A percentile compares a stretch with the other conserved stretches of the same genome.
phyloP scores from a whole-genome alignment of 2,329 filamentous ascomycete species.

The Penicillium hesseltinei region DNA sequence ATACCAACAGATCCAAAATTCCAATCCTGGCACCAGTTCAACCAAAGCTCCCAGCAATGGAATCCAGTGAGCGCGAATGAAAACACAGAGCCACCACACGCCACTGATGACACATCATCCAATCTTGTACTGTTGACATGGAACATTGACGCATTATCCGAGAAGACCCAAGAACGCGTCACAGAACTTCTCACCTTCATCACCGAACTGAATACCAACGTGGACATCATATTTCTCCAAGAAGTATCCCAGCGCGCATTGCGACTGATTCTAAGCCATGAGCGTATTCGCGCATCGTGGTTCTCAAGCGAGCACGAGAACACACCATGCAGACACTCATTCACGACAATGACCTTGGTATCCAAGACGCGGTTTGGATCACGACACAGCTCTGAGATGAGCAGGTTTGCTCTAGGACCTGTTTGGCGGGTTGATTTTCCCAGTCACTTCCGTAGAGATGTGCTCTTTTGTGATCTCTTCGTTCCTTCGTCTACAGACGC shows the following conservation, averaged over 20 bases:
- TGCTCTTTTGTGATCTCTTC: slow-evolving; percentile 15
- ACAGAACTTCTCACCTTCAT: slow-evolving; percentile 10
- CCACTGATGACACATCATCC: not conserved
- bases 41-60: not conserved
- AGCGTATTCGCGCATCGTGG: slow-evolving; percentile 8
- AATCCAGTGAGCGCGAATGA: not conserved
- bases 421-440: slow-evolving; percentile 35
- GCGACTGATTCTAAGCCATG: slow-evolving; percentile 9
- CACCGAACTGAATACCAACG: not conserved
- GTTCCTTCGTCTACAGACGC: not conserved
- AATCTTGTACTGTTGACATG: slow-evolving; percentile 12
- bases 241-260: slow-evolving; percentile 13
- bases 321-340: slow-evolving; percentile 22
- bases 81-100: not conserved
- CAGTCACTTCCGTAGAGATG: slow-evolving; percentile 25
- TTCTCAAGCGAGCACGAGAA: slow-evolving; percentile 17
- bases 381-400: slow-evolving; percentile 22
- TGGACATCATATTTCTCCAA: slow-evolving; percentile 15
- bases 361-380: not conserved
- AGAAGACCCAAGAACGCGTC: slow-evolving; percentile 5
- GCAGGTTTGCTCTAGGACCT: slow-evolving; percentile 23
- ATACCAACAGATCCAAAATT: not conserved
- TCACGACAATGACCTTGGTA: slow-evolving; percentile 17
- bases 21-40: slow-evolving; percentile 3
- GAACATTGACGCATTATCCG: slow-evolving; percentile 15